Evolutionary conservation across 2,329 filamentous ascomycete species (phyloP).

Genomic region (Pseudocercospora fijiensis): DNA sequence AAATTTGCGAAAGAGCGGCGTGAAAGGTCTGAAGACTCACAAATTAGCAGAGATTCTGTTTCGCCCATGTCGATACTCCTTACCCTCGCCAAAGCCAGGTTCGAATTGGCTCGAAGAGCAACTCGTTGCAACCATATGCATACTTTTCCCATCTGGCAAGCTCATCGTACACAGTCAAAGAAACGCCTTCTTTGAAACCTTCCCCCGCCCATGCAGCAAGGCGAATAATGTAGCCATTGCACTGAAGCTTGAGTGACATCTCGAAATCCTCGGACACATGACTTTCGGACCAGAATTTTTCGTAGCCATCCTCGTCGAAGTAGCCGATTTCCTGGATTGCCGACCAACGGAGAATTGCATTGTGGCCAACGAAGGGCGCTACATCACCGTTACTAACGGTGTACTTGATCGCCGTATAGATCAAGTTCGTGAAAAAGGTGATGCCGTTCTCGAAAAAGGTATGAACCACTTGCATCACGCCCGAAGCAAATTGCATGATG

Average conservation of each 20-base stretch:
- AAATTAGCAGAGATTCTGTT: background rate
- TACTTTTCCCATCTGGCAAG: conserved; percentile 72
- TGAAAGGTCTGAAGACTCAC: conserved; percentile 57
- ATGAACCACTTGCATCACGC: conserved; percentile 73
- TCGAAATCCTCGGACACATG: conserved; percentile 79
- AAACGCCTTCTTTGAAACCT: conserved; percentile 72
- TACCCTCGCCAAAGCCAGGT: conserved; percentile 55
- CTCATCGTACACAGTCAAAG: conserved; percentile 71
- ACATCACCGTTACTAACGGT: conserved; percentile 70
- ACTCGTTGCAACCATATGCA: conserved; percentile 68
- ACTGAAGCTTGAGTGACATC: conserved; percentile 70
- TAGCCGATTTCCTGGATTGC: conserved; percentile 61
- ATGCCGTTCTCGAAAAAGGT: conserved; percentile 75
- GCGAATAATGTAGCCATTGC: conserved; percentile 65
- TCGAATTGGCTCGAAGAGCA: conserved; percentile 66
- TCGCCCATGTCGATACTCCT: background rate
- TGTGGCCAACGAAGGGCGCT: conserved; percentile 75
- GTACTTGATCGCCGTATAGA: conserved; percentile 72
- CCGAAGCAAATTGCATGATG: conserved; percentile 70
- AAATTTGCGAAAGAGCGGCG: conserved; percentile 62
- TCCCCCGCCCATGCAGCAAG: conserved; percentile 67
- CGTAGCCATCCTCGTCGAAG: conserved; percentile 57
- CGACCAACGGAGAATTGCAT: conserved; percentile 70
- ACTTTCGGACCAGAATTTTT: conserved; percentile 72
- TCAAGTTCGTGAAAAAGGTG: conserved; percentile 75